Evolutionary conservation across 1,139 yeast species (phyloP).

Genomic region (Blastobotrys persicus): DNA sequence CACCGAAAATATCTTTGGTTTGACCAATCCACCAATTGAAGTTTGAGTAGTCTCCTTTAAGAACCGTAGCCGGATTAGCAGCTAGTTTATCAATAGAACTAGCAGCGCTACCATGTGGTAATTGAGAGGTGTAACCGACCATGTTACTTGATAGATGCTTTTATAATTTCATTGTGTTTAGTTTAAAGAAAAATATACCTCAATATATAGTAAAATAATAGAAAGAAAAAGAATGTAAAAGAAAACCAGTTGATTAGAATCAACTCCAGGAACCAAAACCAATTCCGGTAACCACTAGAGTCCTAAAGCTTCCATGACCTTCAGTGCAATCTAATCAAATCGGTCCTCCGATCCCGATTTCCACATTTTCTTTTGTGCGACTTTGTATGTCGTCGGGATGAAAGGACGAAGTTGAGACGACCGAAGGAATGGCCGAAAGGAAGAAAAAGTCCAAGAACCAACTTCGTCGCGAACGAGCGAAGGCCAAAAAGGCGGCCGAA

Average conservation of each 20-base stretch:
- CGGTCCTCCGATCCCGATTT: too few species aligned
- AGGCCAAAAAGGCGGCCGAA: constrained; percentile 43
- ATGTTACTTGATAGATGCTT: neutral
- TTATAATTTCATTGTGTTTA: too few species aligned
- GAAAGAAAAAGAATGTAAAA: too few species aligned
- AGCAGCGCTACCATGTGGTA: neutral
- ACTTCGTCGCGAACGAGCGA: constrained; percentile 59
- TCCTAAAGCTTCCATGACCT: too few species aligned
- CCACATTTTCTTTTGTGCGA: too few species aligned
- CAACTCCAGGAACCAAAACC: too few species aligned
- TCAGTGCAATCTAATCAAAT: too few species aligned
- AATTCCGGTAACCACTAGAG: too few species aligned
- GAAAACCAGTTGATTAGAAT: too few species aligned
- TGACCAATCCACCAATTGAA: neutral
- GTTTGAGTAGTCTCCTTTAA: neutral
- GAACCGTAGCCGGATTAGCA: neutral
- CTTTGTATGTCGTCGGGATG: neutral
- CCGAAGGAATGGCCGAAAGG: constrained; percentile 5
- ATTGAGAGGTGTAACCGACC: neutral
- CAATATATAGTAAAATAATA: too few species aligned
- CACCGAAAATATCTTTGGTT: neutral
- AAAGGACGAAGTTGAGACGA: constrained; percentile 7
- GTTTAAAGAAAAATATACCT: too few species aligned
- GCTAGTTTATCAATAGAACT: neutral
- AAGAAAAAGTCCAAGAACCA: constrained; percentile 43